phyloP scores from a whole-genome alignment of 108 stramenopile genomes.

The Seminavis robusta region DNA sequence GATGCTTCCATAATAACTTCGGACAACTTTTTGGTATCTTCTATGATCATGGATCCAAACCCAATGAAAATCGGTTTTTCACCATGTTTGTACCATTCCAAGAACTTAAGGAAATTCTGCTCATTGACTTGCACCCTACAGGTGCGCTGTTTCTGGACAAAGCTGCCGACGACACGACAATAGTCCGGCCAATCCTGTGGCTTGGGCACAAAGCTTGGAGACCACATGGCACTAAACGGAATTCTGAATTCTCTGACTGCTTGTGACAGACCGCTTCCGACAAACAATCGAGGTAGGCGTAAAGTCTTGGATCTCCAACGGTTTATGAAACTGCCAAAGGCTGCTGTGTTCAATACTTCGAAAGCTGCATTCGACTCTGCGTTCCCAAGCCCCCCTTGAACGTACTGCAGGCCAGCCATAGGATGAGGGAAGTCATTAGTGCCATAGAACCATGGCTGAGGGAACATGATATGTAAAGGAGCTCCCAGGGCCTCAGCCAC shows the following conservation, averaged over 20 bases:
- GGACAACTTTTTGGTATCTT: slow-evolving; percentile 41
- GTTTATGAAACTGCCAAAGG: slow-evolving; percentile 32
- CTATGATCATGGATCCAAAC: slow-evolving; percentile 72
- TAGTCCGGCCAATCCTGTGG: slow-evolving; percentile 84
- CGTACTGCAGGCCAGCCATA: slow-evolving; percentile 50
- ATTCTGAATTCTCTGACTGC: slow-evolving; percentile 32
- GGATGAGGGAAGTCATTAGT: slow-evolving; percentile 82
- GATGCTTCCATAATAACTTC: slow-evolving; percentile 55
- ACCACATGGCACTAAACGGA: slow-evolving; percentile 83
- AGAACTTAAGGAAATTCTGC: slow-evolving; percentile 32
- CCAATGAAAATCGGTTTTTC: slow-evolving; percentile 63
- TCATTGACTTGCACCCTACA: slow-evolving; percentile 15
- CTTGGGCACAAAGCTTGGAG: slow-evolving; percentile 74
- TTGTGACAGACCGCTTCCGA: slow-evolving; percentile 25
- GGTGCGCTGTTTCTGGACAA: slow-evolving; percentile 23
- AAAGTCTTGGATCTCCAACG: slow-evolving; percentile 35
- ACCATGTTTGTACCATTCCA: slow-evolving; percentile 45
- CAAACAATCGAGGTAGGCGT: slow-evolving; percentile 27
- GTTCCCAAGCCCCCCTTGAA: slow-evolving; percentile 10
- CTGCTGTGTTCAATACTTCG: slow-evolving; percentile 30
- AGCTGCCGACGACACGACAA: slow-evolving; percentile 72
- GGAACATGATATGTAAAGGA: slow-evolving; percentile 78
- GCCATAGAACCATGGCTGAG: slow-evolving; percentile 67
- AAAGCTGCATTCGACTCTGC: slow-evolving; percentile 40
- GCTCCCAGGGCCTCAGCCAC: slow-evolving; percentile 71